Evolutionary conservation across 2,329 filamentous ascomycete species (phyloP).

Genomic region (Sphaerulina vaccinii): DNA sequence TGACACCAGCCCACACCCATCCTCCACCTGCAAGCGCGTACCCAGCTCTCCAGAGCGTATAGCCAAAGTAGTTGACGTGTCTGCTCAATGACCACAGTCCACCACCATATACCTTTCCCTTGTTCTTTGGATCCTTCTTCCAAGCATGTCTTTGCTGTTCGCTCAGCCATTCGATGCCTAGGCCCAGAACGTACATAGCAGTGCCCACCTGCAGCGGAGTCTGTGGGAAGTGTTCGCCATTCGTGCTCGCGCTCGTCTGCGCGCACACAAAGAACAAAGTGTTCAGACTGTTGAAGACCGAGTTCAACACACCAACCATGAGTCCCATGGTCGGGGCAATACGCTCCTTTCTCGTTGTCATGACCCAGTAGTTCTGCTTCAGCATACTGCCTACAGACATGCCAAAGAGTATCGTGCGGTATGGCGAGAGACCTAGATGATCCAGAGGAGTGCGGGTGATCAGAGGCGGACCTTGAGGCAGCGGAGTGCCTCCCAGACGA

Average conservation of each 20-base stretch:
- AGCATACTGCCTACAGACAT: conserved; percentile 54
- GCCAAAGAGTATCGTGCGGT: conserved; percentile 51
- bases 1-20: conserved; percentile 44
- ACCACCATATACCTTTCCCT: conserved; percentile 52
- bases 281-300: conserved; percentile 55
- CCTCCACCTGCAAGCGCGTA: conserved; percentile 52
- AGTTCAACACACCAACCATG: conserved; percentile 54
- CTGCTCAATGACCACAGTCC: conserved; percentile 52
- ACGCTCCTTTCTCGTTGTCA: conserved; percentile 50
- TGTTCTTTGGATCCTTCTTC: conserved; percentile 52
- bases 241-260: conserved; percentile 47
- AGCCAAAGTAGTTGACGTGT: conserved; percentile 57
- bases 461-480: conserved; percentile 45
- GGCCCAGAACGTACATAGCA: conserved; percentile 52
- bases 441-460: conserved; percentile 45
- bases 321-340: conserved; percentile 48
- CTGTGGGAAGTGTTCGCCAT: conserved; percentile 44
- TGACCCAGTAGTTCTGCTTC: conserved; percentile 59
- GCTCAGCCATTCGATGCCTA: conserved; percentile 54
- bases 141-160: conserved; percentile 58
- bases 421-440: conserved; percentile 48
- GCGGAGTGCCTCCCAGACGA: conserved; percentile 45
- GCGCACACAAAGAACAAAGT: conserved; percentile 54
- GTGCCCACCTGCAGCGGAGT: conserved; percentile 50
- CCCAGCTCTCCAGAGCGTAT: conserved; percentile 52